Evolutionary conservation across 768 basidiomycete species (phyloP).

Genomic region (Leccinum rimulosum): DNA sequence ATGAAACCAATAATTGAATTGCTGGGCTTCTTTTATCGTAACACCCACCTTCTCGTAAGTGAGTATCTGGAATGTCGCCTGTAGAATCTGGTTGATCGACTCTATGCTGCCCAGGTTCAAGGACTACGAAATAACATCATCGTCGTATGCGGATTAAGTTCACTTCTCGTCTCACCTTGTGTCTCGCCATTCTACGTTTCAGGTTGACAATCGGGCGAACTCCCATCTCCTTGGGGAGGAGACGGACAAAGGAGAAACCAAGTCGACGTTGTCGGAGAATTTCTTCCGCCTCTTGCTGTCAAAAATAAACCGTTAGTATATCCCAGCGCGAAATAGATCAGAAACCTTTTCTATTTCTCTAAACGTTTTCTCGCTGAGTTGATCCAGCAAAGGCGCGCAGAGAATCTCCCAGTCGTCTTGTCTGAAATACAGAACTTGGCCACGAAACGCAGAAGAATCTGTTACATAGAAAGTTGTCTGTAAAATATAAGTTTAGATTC

Average conservation of each 20-base stretch:
- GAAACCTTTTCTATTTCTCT: slow-evolving; percentile 63
- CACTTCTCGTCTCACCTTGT: slow-evolving; percentile 25
- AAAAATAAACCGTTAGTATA: slow-evolving; percentile 1
- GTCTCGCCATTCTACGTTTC: slow-evolving; percentile 44
- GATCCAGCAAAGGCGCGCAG: slow-evolving; percentile 76
- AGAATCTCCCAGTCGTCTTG: slow-evolving; percentile 92
- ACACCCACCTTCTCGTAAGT: slow-evolving; percentile 76
- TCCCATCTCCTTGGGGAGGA: slow-evolving; percentile 93
- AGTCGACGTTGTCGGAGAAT: slow-evolving; percentile 70
- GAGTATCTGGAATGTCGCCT: slow-evolving; percentile 82
- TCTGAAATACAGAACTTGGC: slow-evolving; percentile 85
- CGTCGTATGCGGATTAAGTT: background rate
- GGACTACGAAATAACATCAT: slow-evolving; percentile 26
- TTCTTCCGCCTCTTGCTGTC: slow-evolving; percentile 59
- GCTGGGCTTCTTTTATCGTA: background rate
- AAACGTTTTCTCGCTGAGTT: slow-evolving; percentile 71
- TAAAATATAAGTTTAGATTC: background rate
- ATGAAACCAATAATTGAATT: background rate
- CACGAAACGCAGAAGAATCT: slow-evolving; percentile 81
- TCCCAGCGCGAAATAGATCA: background rate
- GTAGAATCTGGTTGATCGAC: slow-evolving; percentile 87
- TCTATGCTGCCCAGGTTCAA: slow-evolving; percentile 33
- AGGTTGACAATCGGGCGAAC: slow-evolving; percentile 95
- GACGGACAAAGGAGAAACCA: slow-evolving; percentile 81
- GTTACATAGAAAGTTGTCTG: slow-evolving; percentile 95